Conservation (phyloP, 2,329 filamentous ascomycete genomes). For the Zasmidium angulare region DNA sequence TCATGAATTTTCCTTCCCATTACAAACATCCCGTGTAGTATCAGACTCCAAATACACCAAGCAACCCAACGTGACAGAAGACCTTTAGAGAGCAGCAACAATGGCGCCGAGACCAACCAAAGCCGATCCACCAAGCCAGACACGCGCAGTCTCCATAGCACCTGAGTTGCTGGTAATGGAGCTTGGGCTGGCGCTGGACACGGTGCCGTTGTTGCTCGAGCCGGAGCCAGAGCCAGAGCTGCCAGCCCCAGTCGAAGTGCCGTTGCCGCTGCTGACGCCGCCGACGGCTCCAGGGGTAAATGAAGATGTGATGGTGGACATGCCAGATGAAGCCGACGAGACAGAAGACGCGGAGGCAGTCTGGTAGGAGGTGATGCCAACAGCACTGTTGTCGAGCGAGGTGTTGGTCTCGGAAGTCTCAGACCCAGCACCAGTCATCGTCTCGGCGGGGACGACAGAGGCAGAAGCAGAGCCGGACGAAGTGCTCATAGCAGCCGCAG, state of each 20-base stretch:
- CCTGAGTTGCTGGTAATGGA: constrained; percentile 35
- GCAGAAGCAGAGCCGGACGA: background rate
- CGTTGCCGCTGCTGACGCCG: background rate
- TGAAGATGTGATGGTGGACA: background rate
- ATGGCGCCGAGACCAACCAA: constrained; percentile 34
- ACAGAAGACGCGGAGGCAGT: background rate
- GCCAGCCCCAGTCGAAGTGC: background rate
- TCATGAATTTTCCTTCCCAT: background rate
- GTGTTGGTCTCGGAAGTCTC: background rate
- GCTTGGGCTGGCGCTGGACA: constrained; percentile 3
- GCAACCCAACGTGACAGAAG: too few species aligned
- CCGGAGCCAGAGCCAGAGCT: constrained; percentile 2
- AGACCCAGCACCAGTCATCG: background rate
- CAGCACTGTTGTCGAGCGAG: background rate
- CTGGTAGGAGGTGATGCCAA: background rate
- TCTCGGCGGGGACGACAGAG: constrained; percentile 3
- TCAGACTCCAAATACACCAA: too few species aligned
- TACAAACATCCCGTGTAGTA: background rate
- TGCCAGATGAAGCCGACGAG: background rate
- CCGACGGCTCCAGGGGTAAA: background rate
- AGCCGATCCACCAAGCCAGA: constrained; percentile 48
- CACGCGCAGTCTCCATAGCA: constrained; percentile 45
- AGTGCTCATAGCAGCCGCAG: background rate
- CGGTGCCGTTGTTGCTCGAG: constrained; percentile 2
- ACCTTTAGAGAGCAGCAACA: constrained; percentile 18